phyloP scores from a whole-genome alignment of 768 basidiomycete species.

The Epithele typhae region DNA sequence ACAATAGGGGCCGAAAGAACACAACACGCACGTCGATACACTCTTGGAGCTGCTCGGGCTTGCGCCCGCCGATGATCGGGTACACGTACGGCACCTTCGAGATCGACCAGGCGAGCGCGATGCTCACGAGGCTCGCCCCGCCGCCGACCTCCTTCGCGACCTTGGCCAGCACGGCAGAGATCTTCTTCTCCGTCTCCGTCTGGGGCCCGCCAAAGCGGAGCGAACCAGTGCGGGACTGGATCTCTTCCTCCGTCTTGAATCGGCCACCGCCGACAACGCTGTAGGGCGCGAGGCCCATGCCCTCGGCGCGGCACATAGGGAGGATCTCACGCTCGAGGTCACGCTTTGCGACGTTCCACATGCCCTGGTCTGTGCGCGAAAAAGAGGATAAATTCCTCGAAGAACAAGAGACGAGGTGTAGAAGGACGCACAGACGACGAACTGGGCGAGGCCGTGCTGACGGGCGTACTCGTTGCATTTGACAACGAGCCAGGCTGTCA shows the following conservation, averaged over 20 bases:
- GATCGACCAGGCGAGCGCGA: constrained; percentile 18
- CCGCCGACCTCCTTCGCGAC: constrained; percentile 45
- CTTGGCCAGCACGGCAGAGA: constrained; percentile 41
- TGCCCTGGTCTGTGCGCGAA: constrained; percentile 37
- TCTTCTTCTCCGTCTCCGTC: constrained; percentile 19
- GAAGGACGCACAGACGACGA: constrained; percentile 7
- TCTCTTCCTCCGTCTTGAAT: constrained; percentile 1
- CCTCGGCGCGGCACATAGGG: constrained; percentile 25
- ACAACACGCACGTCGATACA: constrained; percentile 43
- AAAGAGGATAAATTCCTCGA: too few relatives aligned
- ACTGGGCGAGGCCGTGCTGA: constrained; percentile 29
- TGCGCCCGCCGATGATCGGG: constrained; percentile 16
- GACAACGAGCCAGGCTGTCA: constrained; percentile 31
- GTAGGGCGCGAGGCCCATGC: constrained; percentile 21
- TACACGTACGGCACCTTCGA: constrained; percentile 3
- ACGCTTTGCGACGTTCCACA: constrained; percentile 26
- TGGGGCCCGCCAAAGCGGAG: constrained; percentile 30
- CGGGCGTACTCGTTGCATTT: constrained; percentile 37
- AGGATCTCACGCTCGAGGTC: constrained; percentile 43
- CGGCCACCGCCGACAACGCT: background rate
- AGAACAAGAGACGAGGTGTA: background rate
- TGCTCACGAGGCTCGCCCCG: background rate
- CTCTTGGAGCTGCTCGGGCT: constrained; percentile 35
- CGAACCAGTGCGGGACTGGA: background rate
- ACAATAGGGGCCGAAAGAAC: constrained; percentile 37